Conservation (phyloP, 2,329 filamentous ascomycete species). For the Hortaea werneckii region DNA sequence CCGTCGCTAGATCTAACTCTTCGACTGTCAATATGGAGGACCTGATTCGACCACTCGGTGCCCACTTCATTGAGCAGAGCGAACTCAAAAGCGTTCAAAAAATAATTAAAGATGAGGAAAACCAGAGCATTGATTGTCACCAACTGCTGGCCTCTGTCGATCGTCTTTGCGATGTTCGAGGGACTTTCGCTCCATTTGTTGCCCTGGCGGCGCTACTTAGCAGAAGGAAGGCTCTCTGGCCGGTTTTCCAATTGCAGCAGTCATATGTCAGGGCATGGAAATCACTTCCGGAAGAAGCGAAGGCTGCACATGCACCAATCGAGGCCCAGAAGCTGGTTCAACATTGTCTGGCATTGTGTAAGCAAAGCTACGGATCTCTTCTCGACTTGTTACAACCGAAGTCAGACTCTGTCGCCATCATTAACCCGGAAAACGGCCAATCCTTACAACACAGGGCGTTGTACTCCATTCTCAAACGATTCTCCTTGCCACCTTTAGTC, state of each 20-base stretch:
- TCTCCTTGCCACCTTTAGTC: constrained; percentile 15
- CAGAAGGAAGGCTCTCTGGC: constrained; percentile 17
- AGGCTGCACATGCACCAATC: constrained; percentile 16
- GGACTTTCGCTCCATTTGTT: neutral
- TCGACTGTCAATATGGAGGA: too few relatives aligned
- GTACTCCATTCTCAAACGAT: constrained; percentile 16
- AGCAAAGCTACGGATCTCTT: constrained; percentile 2
- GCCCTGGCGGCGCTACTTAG: constrained; percentile 16
- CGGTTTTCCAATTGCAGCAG: constrained; percentile 21
- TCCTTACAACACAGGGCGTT: constrained; percentile 18
- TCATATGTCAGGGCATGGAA: constrained; percentile 29
- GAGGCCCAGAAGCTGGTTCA: constrained; percentile 1
- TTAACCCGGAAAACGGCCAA: constrained; percentile 20
- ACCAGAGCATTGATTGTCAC: too few relatives aligned
- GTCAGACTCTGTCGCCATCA: constrained; percentile 16
- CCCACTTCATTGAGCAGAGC: too few relatives aligned
- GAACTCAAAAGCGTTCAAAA: too few relatives aligned
- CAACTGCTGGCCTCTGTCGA: neutral
- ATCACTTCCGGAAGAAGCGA: constrained; percentile 28
- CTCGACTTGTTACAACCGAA: constrained; percentile 18
- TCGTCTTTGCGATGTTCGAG: neutral
- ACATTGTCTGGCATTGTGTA: neutral
- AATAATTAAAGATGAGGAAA: too few relatives aligned
- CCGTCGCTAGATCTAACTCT: too few relatives aligned
- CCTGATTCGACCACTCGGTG: too few relatives aligned